Evolutionary conservation across 1,139 yeast genomes (phyloP), one percentile per base, ranked within the genome.

Genomic region (Magnusiomyces sp.): DNA sequence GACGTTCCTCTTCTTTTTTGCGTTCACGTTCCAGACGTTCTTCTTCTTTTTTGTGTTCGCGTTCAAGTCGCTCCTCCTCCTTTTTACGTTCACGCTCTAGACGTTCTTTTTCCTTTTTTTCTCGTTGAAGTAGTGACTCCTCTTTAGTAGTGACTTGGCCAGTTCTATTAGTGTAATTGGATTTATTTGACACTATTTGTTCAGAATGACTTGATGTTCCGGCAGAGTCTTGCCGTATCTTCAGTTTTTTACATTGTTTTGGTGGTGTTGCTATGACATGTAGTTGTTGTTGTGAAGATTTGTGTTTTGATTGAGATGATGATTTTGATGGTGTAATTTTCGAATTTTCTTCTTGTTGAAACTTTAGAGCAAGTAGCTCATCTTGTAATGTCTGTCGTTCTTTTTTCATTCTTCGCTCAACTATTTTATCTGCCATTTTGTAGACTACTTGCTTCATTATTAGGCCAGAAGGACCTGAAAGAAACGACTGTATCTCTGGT

Each of bases 381-480:
- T 34, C 37, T 13, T 34, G 34, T 14, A 13, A 6, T 2, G n/a
- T 40, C 13, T 40, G 34, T 27, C 2, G 16, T 17, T 39, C 23
- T 38, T 49, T 46, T n/a, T 38, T 40, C 10, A 50, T 23, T 34
- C 45, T 44, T 29, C 46, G 40, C 4, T 49, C 49, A 6, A 48
- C 49, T 32, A 50, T 45, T 23, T 48, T 45, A 31, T 47, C 49
- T 4, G 53, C 53, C 53, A 50, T 50, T 40, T 50, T 47, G n/a
- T 45, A 37, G 2, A 50, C 53, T 10, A 50, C 40, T 27, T 37
- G 16, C 19, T 46, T 42, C 14, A 50, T 50, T 23, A 23, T 23
- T 23, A 23, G 29, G 4, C 29, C 29, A 5, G 29, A 23, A 23
- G 29, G 29, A 23, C 29, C 29, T 23, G 29, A 23, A 7, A 23